These are phyloP conservation scores for Shiraia bambusicola DNA, from an alignment of 2,329 filamentous ascomycete species.

Conservation along the genomic window DNA sequence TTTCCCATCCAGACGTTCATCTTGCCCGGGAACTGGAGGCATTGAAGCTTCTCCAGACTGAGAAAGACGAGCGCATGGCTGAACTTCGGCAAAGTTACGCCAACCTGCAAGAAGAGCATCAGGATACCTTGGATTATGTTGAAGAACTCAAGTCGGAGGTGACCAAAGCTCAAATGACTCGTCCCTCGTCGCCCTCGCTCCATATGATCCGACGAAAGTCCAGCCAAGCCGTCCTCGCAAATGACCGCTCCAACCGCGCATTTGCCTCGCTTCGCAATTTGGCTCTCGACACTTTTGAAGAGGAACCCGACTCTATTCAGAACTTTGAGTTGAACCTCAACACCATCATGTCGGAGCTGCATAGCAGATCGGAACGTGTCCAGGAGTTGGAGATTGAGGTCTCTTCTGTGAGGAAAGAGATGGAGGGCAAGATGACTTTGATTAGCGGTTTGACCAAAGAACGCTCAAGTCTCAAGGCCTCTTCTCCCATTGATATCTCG, in stretches of 20 bases:
- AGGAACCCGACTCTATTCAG: conserved; percentile 79
- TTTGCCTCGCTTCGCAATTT: conserved; percentile 88
- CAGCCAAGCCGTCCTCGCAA: conserved; percentile 81
- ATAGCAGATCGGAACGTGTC: conserved; percentile 82
- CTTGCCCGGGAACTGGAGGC: conserved; percentile 65
- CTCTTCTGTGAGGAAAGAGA: conserved; percentile 82
- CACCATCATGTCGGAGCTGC: conserved; percentile 87
- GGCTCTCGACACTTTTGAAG: conserved; percentile 80
- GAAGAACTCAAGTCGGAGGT: conserved; percentile 89
- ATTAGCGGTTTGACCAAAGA: conserved; percentile 93
- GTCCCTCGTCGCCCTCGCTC: conserved; percentile 64
- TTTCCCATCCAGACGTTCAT: conserved; percentile 10
- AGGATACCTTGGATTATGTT: conserved; percentile 78
- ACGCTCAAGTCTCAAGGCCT: conserved; percentile 79
- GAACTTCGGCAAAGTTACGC: conserved; percentile 76
- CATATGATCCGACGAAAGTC: conserved; percentile 91
- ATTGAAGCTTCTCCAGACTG: conserved; percentile 68
- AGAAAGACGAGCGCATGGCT: conserved; percentile 75
- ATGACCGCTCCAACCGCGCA: conserved; percentile 88
- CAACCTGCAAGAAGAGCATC: conserved; percentile 80
- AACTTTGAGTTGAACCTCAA: conserved; percentile 92
- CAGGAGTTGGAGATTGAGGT: conserved; percentile 87
- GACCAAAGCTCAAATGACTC: conserved; percentile 67
- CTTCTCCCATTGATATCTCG: conserved; percentile 84
- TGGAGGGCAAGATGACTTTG: conserved; percentile 95